Base-by-base conservation (phyloP, 208 protist species). In the Leishmania tarentolae region DNA sequence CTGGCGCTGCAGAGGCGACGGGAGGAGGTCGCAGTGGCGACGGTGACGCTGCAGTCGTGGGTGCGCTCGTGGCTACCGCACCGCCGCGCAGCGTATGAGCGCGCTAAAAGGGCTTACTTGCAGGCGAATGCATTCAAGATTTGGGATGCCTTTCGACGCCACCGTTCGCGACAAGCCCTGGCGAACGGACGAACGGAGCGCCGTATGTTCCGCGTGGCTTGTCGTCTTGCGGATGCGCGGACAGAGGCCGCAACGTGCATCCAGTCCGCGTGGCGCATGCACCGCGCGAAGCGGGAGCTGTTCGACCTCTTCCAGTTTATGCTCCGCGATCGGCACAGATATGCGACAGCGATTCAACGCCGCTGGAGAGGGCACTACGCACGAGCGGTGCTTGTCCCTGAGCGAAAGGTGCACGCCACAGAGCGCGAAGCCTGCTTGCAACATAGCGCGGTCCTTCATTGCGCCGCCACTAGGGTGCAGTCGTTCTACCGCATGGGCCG, bases 401-500 rank as follows among this genome's bases (percentile, higher is more conserved):
- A 74, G 63, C 71, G 35, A 37, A 19, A 46, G 47, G 70, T 21
- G 35, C 17, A 46, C 56, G 46, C 61, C 35, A 42, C n/a, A 3
- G 50, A 74, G 15, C 44, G 28, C 46, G 59, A 65, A 24, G 37
- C 46, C 40, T 8, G 44, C 17, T 13, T 66, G 57, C 88, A 92
- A 77, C 19, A 52, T 13, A 21, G 73, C 37, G 81, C 88, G 57
- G 63, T 56, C 15, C 69, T 68, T 1, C 69, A 70, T 6, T 59
- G 82, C 40, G 85, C 88, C 35, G 88, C 81, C 1, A 70, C 86
- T 2, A 81, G 83, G 3, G 87, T 92, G 24, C 90, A 94, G 78
- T 80, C 89, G 24, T 84, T 79, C 53, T 89, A 81, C 31, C 91
- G 93, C 70, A 92, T 94, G 90, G 90, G 90, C 86, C 87, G 92